Percentiles rank a stretch among this genome's conserved stretches.
Conservation (phyloP, 139 green algal species). For the Pleodorina starrii region DNA sequence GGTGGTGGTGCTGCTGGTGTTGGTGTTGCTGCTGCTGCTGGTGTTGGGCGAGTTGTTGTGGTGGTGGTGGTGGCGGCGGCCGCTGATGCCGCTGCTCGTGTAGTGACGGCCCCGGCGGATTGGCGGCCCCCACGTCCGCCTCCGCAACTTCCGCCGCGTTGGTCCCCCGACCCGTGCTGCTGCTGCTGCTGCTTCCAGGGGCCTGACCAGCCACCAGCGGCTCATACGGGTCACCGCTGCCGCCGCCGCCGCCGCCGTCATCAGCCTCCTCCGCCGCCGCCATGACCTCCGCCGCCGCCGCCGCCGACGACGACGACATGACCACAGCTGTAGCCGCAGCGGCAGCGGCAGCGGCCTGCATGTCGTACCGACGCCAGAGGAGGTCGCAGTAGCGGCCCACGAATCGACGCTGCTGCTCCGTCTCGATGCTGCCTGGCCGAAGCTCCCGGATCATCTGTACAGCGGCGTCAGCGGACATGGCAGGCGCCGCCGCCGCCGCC, state of each 20-base stretch:
- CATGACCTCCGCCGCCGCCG: not conserved
- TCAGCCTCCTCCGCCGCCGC: not conserved
- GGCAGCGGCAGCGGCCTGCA: not conserved
- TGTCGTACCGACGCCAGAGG: constrained; percentile 48
- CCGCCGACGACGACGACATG: not conserved
- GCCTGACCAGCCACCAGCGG: too few species aligned
- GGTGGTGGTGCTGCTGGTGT: constrained; percentile 9
- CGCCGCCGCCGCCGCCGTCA: not conserved
- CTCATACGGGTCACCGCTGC: not conserved
- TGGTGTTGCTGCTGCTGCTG: not conserved
- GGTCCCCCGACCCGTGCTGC: too few species aligned
- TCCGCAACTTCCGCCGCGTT: not conserved
- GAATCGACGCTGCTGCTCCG: constrained; percentile 62
- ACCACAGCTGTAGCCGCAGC: not conserved
- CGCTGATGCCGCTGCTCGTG: not conserved
- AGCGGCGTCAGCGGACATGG: constrained; percentile 46
- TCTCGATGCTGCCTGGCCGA: constrained; percentile 65
- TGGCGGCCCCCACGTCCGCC: not conserved
- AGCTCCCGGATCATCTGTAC: constrained; percentile 48
- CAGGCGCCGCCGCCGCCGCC: not conserved
- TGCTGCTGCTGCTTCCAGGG: too few species aligned
- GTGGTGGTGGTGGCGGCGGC: constrained; percentile 2
- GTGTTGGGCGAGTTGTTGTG: not conserved
- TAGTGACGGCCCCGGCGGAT: not conserved
- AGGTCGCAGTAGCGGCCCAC: constrained; percentile 47